Evolutionary conservation across 2,329 filamentous ascomycete genomes (phyloP).

Genomic region (Onygenales sp.): DNA sequence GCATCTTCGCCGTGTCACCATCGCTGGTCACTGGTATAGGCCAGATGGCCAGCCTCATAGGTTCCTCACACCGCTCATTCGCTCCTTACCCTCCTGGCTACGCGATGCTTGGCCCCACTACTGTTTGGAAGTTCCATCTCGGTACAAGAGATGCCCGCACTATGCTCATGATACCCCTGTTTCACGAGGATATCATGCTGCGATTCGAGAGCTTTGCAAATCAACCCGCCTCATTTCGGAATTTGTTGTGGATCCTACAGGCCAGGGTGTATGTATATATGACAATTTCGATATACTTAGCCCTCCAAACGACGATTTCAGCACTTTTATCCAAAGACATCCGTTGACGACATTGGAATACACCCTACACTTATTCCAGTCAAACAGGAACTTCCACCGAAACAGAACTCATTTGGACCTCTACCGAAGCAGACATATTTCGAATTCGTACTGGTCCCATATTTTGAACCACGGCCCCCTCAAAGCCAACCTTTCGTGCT

Average conservation of each 20-base stretch:
- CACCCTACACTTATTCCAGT: neutral
- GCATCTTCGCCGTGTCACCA: neutral
- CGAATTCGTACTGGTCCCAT: neutral
- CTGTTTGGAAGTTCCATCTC: neutral
- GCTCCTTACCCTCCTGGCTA: neutral
- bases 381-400: too few relatives aligned
- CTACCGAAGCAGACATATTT: too few relatives aligned
- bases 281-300: neutral
- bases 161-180: neutral
- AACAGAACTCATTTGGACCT: too few relatives aligned
- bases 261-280: neutral
- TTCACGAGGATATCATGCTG: neutral
- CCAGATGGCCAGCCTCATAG: neutral
- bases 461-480: neutral
- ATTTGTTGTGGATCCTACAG: neutral
- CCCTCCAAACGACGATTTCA: neutral
- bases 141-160: too few relatives aligned
- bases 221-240: neutral
- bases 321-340: neutral
- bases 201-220: neutral
- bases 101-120: neutral
- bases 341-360: neutral
- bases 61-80: neutral
- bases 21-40: neutral
- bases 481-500: neutral